Evolutionary conservation across 169 alveolate genomes (phyloP), one percentile per base, ranked within the genome.

Genomic region (Plasmodium fragile): DNA sequence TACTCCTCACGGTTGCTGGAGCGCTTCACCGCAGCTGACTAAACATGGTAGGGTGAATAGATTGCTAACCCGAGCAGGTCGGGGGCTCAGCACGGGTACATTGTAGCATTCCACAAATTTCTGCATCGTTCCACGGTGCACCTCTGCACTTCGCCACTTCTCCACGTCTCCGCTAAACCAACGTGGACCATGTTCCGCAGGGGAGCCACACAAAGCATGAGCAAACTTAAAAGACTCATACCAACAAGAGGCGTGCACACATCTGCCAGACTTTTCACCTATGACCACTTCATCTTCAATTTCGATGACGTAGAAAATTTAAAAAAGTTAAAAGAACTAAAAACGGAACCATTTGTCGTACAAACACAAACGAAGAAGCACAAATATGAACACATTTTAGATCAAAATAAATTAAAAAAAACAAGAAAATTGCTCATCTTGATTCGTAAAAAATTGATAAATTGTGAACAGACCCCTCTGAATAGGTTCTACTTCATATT

Each of bases 291-390:
- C 72, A 89, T 89, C 52, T 89, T 89, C 69, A 89, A 89, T 25
- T 89, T 89, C 72, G 94, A 89, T 77, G 81, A 89, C 43, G 39
- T 89, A n/a, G 94, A 89, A 78, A 78, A 77, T 53, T 89, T 89
- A 89, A 89, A 89, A 49, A 89, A 89, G 72, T 16, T 89, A 28
- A 89, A 89, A 55, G 75, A 78, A 11, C 11, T 71, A 43, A 78
- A 25, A 11, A 30, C 43, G 28, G 39, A 41, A 10, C n/a, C 45
- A 5, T 18, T 30, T 7, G 30, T 80, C 30, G 34, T 77, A 39
- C 81, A 8, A 82, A 25, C 4, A 39, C 71, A 49, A 49, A 72
- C 13, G 34, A 85, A 22, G n/a, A 28, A 85, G 8, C 81, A 85
- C 30, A 30, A 18, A 30, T 52, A 45, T 85, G 79, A 30, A 75